Percentiles rank a stretch among this genome's conserved stretches.
Conservation (phyloP, 306 rosid species). For the Urtica urens region DNA sequence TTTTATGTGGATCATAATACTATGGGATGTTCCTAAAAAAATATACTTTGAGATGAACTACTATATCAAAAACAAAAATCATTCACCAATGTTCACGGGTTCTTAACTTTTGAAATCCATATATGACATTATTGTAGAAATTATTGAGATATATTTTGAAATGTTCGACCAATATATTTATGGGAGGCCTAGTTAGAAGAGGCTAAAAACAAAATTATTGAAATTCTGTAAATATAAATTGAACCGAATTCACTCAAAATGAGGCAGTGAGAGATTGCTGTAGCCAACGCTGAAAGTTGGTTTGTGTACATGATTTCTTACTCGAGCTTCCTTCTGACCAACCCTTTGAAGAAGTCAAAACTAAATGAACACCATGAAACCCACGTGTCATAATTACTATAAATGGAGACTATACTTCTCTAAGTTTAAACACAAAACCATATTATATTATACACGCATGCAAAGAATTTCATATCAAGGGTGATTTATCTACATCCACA, state of each 20-base stretch:
- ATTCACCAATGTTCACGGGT: slow-evolving; percentile 6
- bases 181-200: neutral
- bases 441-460: too few relatives aligned
- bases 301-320: slow-evolving; percentile 30
- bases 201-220: neutral
- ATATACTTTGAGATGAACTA: neutral
- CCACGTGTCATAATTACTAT: slow-evolving; percentile 11
- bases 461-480: too few relatives aligned
- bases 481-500: too few relatives aligned
- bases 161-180: slow-evolving; percentile 17
- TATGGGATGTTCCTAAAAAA: neutral
- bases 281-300: slow-evolving; percentile 20
- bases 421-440: too few relatives aligned
- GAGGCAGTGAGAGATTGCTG: slow-evolving; percentile 6
- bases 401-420: too few relatives aligned
- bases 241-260: slow-evolving; percentile 12
- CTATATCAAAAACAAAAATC: neutral
- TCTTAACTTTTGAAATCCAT: slow-evolving; percentile 2
- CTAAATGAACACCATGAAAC: slow-evolving; percentile 29
- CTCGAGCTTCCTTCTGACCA: slow-evolving; percentile 55
- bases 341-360: slow-evolving; percentile 76
- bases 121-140: slow-evolving; percentile 10
- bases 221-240: neutral
- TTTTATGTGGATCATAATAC: neutral
- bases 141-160: slow-evolving; percentile 1